Evolutionary conservation across 345 rosid genomes (phyloP), one percentile per base, ranked within the genome.

Genomic region (Eucalyptus cladocalyx): DNA sequence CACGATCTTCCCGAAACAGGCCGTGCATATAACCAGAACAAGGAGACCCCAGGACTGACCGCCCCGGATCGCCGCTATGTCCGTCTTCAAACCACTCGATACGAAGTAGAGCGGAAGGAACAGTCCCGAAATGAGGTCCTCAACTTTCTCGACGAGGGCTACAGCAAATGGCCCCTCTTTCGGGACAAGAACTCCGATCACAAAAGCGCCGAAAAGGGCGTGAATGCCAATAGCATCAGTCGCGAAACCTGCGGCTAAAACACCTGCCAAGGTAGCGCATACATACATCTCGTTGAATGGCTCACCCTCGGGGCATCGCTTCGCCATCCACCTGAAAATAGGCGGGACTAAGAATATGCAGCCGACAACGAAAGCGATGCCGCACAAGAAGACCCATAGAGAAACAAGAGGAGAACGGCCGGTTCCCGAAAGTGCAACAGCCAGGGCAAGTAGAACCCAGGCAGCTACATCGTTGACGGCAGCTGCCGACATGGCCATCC

Each of bases 381-480:
- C 99, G 43, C 93, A 90, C 42, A 97, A 49, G 40, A 97, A 87
- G 26, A 97, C 98, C 99, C 99, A 97, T 17, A 97, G 80, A 4
- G 99, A 89, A 23, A 93, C 93, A 40, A 96, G 90, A 7, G 95
- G 94, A 32, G 99, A 96, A 19, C 65, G 90, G 18, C 91, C 91
- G 23, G 93, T 69, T 51, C 97, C 96, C 2, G 97, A 92, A 60
- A 96, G 93, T 49, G 98, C 96, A 49, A 97, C 88, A 34, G 98
- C 99, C 16, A 97, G 96, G 76, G 98, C 98, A 17, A 97, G 97
- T 16, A 97, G 93, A 88, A 97, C 90, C 99, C 98, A 97, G 16
- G 99, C 99, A 8, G 95, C 94, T 26, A 97, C 92, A 86, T 97
- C 99, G 65, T 95, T 96, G 65, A 97, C 94, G 3, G 97, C 98